Evolutionary conservation across 1,139 yeast genomes (phyloP).

Genomic region (Pichia inconspicua): DNA sequence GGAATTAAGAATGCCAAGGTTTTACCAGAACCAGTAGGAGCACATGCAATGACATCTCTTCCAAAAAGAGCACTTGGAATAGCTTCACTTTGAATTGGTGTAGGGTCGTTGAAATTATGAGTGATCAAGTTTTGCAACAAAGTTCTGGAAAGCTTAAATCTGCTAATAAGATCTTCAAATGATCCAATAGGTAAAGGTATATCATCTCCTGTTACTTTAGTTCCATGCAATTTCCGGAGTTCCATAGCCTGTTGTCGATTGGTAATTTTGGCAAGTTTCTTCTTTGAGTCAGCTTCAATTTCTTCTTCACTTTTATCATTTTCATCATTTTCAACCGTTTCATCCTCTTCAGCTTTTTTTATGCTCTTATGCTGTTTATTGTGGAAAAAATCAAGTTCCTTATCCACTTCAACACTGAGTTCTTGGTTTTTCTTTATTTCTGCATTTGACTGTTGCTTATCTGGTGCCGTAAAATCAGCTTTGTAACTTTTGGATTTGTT

Average conservation of each 20-base stretch:
- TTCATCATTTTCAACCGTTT: conserved; percentile 28
- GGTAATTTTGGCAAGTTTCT: conserved; percentile 34
- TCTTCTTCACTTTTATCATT: conserved; percentile 24
- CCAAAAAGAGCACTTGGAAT: conserved; percentile 26
- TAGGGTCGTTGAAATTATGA: conserved; percentile 74
- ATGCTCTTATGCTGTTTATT: conserved; percentile 34
- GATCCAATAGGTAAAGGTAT: conserved; percentile 84
- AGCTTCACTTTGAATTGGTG: conserved; percentile 81
- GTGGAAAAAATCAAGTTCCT: conserved; percentile 66
- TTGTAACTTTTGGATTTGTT: conserved; percentile 43
- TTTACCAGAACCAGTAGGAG: conserved; percentile 97
- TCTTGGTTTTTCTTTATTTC: conserved; percentile 32
- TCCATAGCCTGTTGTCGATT: conserved; percentile 28
- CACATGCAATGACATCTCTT: conserved; percentile 45
- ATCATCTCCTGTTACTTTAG: conserved; percentile 26
- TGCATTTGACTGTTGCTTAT: conserved; percentile 22
- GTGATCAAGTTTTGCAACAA: conserved; percentile 59
- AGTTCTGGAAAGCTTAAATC: conserved; percentile 59
- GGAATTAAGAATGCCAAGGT: conserved; percentile 89
- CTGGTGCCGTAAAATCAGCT: conserved; percentile 41
- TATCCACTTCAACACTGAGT: conserved; percentile 39
- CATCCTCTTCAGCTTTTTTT: conserved; percentile 20
- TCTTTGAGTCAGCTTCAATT: conserved; percentile 27
- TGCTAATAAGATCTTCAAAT: conserved; percentile 64
- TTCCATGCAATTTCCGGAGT: conserved; percentile 22